A percentile compares a stretch with the other conserved stretches of the same genome.
phyloP scores from a whole-genome alignment of 148 eudicot species.

The Persicaria maculosa region DNA sequence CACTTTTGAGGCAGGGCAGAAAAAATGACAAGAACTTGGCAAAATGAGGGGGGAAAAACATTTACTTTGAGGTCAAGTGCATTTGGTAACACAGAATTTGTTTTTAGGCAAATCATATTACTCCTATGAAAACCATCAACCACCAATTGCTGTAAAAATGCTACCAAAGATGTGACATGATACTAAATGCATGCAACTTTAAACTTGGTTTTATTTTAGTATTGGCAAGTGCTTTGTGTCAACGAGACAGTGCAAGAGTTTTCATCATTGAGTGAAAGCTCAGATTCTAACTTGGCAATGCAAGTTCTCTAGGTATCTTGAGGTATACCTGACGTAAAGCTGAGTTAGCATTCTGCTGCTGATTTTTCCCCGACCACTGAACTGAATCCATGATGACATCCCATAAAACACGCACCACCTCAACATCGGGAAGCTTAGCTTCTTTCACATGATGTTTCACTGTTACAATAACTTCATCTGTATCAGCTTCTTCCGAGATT shows the following conservation, averaged over 20 bases:
- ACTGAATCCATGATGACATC: conserved; percentile 98
- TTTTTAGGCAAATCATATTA: too few relatives aligned
- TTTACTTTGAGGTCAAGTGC: too few relatives aligned
- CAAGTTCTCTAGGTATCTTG: background rate
- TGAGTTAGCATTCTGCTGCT: conserved; percentile 93
- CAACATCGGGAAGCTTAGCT: conserved; percentile 90
- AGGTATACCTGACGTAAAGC: conserved; percentile 83
- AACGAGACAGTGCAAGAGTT: background rate
- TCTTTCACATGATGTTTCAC: conserved; percentile 86
- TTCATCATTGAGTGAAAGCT: background rate
- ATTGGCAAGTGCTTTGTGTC: background rate
- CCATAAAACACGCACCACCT: conserved; percentile 86
- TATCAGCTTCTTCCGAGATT: conserved; percentile 84
- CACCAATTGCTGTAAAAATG: too few relatives aligned
- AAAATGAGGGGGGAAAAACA: too few relatives aligned
- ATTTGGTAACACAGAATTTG: too few relatives aligned
- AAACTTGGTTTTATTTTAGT: background rate
- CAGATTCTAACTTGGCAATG: background rate
- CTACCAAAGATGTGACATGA: background rate
- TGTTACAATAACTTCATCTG: conserved; percentile 76
- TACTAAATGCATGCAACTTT: background rate
- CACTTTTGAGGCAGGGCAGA: background rate
- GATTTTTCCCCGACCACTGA: conserved; percentile 99
- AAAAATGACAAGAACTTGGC: too few relatives aligned
- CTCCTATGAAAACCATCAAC: too few relatives aligned